A percentile compares a stretch with the other conserved stretches of the same genome.
Conservation (phyloP, 2,329 filamentous ascomycete species). For the Colletotrichum sp. region DNA sequence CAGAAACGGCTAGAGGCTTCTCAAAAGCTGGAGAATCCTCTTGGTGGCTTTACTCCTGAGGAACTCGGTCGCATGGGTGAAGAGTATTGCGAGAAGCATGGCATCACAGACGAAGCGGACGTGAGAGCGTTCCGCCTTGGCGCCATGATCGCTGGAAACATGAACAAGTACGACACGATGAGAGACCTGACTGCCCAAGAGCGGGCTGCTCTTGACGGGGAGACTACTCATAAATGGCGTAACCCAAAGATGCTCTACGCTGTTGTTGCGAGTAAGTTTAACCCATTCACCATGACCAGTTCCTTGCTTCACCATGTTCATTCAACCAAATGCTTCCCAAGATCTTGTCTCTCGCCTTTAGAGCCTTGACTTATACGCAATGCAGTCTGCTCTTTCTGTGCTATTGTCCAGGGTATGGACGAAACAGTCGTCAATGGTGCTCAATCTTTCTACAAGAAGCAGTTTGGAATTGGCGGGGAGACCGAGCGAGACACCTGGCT, state of each 20-base stretch:
- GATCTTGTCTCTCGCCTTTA: background rate
- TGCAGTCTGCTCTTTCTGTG: constrained; percentile 66
- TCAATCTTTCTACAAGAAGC: constrained; percentile 43
- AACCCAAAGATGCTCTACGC: constrained; percentile 71
- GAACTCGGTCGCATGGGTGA: constrained; percentile 62
- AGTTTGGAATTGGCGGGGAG: constrained; percentile 64
- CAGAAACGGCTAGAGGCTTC: constrained; percentile 38
- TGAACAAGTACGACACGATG: constrained; percentile 54
- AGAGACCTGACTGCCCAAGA: constrained; percentile 64
- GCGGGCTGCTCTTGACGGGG: constrained; percentile 59
- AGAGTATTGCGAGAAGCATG: constrained; percentile 61
- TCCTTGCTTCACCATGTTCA: background rate
- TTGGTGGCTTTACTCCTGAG: constrained; percentile 42
- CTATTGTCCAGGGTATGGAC: constrained; percentile 73
- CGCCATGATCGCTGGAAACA: constrained; percentile 60
- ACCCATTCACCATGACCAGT: background rate
- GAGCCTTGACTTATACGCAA: background rate
- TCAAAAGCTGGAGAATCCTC: constrained; percentile 43
- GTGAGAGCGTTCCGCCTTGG: constrained; percentile 64
- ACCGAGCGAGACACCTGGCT: constrained; percentile 60
- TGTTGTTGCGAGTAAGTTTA: constrained; percentile 57
- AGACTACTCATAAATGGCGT: constrained; percentile 70
- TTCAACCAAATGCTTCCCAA: background rate
- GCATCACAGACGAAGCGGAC: constrained; percentile 59
- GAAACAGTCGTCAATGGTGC: constrained; percentile 70